Evolutionary conservation across 225 moss, liverwort and hornwort genomes (phyloP).

Genomic region (Physcomitrellopsis africana): DNA sequence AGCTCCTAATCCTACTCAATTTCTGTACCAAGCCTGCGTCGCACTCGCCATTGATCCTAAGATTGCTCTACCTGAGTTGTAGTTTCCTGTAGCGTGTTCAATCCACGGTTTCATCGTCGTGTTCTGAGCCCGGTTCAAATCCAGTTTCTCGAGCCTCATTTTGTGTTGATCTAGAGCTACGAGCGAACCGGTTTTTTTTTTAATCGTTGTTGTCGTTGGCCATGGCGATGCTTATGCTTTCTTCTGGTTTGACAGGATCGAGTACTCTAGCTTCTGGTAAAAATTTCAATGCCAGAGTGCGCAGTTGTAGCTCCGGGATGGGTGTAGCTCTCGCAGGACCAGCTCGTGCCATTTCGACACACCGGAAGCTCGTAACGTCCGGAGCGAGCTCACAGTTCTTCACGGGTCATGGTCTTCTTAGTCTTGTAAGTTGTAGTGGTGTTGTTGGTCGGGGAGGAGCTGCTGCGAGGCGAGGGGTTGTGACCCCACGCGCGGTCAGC

Average conservation of each 20-base stretch:
- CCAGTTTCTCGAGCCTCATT: too few species aligned
- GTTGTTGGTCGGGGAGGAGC: neutral
- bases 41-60: too few species aligned
- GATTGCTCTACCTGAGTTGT: too few species aligned
- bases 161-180: too few species aligned
- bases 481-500: constrained; percentile 9
- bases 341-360: neutral
- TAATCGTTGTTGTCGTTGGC: neutral
- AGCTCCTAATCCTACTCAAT: neutral
- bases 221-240: constrained; percentile 44
- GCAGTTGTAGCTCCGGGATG: neutral
- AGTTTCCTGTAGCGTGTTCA: too few species aligned
- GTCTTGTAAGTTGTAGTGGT: neutral
- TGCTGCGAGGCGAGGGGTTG: neutral
- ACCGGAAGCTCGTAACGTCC: neutral
- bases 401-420: neutral
- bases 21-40: neutral
- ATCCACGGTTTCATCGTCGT: too few species aligned
- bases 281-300: neutral
- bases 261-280: neutral
- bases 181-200: too few species aligned
- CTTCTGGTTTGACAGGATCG: neutral
- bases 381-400: neutral
- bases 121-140: too few species aligned
- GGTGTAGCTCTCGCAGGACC: neutral